Percentiles rank a stretch among this genome's conserved stretches.
phyloP scores from a whole-genome alignment of 192 early-diverging fungal genomes.

The Neocallimastix lanati region DNA sequence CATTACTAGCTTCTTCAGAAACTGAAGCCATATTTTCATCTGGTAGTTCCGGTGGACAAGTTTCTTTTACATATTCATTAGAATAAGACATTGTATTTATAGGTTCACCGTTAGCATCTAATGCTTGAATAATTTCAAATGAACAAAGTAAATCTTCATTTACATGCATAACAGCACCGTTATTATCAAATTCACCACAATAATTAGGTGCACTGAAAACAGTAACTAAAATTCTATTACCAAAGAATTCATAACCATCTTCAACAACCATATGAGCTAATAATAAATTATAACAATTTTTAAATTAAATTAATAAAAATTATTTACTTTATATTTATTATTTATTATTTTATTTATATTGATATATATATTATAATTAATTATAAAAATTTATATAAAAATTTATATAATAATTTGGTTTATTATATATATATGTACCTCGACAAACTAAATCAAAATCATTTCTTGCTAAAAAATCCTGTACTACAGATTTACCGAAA shows the following conservation, averaged over 20 bases:
- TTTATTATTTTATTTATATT: too few relatives aligned
- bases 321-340: too few relatives aligned
- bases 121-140: slow-evolving; percentile 28
- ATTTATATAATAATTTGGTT: neutral
- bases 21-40: too few relatives aligned
- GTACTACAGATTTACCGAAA: slow-evolving; percentile 69
- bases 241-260: slow-evolving; percentile 95
- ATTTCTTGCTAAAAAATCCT: slow-evolving; percentile 61
- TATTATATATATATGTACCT: neutral
- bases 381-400: too few relatives aligned
- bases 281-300: too few relatives aligned
- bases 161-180: slow-evolving; percentile 80
- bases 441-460: slow-evolving; percentile 70
- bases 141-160: slow-evolving; percentile 78
- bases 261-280: slow-evolving; percentile 93
- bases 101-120: neutral
- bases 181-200: slow-evolving; percentile 90
- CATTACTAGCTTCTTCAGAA: too few relatives aligned
- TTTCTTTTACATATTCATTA: neutral
- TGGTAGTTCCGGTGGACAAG: neutral
- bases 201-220: slow-evolving; percentile 93
- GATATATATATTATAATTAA: too few relatives aligned
- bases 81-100: neutral
- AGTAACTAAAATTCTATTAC: slow-evolving; percentile 73
- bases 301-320: too few relatives aligned